phyloP scores from a whole-genome alignment of 2,329 filamentous ascomycete genomes.

The Fusarium mundagurra region DNA sequence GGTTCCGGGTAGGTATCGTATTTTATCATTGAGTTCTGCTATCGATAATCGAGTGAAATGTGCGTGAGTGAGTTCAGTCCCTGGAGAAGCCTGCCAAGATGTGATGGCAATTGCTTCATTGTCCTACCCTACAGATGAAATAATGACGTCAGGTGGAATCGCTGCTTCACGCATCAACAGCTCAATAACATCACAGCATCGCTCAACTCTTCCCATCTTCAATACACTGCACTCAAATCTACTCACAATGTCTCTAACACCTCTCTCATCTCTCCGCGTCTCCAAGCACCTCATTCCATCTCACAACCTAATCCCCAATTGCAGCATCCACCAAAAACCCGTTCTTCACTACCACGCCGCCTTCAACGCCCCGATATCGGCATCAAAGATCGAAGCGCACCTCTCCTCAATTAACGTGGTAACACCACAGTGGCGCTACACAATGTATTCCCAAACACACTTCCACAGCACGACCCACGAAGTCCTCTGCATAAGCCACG shows the following conservation, averaged over 20 bases:
- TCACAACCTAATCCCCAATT: conserved; percentile 69
- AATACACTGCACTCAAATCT: too few species aligned
- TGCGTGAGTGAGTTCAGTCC: neutral
- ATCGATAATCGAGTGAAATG: neutral
- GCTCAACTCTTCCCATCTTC: neutral
- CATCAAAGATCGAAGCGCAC: conserved; percentile 65
- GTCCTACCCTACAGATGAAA: neutral
- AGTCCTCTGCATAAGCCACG: conserved; percentile 68
- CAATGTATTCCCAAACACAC: conserved; percentile 73
- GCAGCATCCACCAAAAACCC: conserved; percentile 69
- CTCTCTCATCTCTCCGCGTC: conserved; percentile 62
- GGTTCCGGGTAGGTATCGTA: neutral
- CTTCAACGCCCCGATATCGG: conserved; percentile 56
- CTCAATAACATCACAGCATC: neutral
- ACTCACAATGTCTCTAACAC: conserved; percentile 11
- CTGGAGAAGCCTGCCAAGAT: neutral
- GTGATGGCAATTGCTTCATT: neutral
- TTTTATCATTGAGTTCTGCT: neutral
- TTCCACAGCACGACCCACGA: conserved; percentile 76
- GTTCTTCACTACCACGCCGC: conserved; percentile 72
- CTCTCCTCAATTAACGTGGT: conserved; percentile 64
- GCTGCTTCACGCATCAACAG: neutral
- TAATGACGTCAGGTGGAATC: neutral
- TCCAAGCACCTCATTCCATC: conserved; percentile 68
- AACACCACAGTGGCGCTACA: conserved; percentile 72